Conservation (phyloP, 164 flowering plant species). For the Akebia trifoliata region DNA sequence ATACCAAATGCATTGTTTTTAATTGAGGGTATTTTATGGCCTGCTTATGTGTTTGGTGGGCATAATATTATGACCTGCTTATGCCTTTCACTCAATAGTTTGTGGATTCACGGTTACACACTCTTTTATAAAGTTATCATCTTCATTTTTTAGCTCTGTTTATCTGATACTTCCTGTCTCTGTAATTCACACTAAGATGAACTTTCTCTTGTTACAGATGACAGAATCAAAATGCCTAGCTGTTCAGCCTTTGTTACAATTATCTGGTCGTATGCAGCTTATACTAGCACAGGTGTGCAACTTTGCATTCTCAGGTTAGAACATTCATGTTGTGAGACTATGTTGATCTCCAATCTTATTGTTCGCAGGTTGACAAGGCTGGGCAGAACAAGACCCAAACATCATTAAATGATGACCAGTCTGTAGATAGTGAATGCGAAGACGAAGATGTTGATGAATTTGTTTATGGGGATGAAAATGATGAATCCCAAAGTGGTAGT, state of each 20-base stretch:
- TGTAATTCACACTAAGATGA: no score
- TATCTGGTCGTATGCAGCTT: constrained; percentile 82
- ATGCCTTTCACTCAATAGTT: no score
- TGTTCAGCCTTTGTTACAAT: constrained; percentile 53
- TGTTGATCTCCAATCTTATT: background rate
- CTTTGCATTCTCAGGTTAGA: background rate
- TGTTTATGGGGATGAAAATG: constrained; percentile 49
- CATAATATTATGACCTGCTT: no score
- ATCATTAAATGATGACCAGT: constrained; percentile 19
- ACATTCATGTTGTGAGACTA: background rate
- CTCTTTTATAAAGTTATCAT: no score
- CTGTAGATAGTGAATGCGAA: constrained; percentile 48
- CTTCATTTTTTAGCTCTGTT: background rate
- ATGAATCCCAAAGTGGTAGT: constrained; percentile 49
- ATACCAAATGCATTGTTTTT: no score
- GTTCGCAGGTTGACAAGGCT: constrained; percentile 58
- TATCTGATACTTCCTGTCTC: background rate
- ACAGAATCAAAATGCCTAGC: constrained; percentile 47
- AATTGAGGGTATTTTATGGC: no score
- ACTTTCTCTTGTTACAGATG: constrained; percentile 43
- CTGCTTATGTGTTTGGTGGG: no score
- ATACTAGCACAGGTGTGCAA: constrained; percentile 62
- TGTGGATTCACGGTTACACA: no score
- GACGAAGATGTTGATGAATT: constrained; percentile 49
- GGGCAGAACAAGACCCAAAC: constrained; percentile 22